Evolutionary conservation across 805 yeast species (phyloP).

Genomic region (Candida maltosa): DNA sequence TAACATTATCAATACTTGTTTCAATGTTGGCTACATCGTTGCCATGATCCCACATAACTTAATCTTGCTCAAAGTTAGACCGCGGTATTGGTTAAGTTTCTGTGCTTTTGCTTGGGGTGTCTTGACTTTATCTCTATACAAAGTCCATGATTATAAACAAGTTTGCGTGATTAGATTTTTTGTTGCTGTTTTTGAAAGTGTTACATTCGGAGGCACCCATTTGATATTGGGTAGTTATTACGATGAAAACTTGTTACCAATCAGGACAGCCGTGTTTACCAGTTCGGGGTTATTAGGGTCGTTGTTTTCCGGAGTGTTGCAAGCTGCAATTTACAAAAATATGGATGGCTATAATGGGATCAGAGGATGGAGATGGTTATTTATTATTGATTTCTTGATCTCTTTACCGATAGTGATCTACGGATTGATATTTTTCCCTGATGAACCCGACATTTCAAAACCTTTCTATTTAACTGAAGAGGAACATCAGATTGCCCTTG

Average conservation of each 20-base stretch:
- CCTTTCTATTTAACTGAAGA: conserved; percentile 23
- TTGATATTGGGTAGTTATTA: conserved; percentile 42
- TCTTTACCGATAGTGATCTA: conserved; percentile 56
- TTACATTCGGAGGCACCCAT: conserved; percentile 37
- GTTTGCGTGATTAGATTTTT: conserved; percentile 63
- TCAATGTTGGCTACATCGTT: conserved; percentile 56
- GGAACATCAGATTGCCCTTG: conserved; percentile 24
- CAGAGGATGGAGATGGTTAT: conserved; percentile 72
- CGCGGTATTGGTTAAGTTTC: conserved; percentile 55
- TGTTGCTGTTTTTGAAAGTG: conserved; percentile 67
- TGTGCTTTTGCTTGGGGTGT: conserved; percentile 63
- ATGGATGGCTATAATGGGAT: conserved; percentile 51
- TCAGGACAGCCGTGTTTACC: conserved; percentile 53
- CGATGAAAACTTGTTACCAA: conserved; percentile 41
- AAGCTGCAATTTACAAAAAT: conserved; percentile 47
- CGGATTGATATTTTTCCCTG: conserved; percentile 60
- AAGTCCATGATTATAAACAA: conserved; percentile 46
- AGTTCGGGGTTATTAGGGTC: conserved; percentile 61
- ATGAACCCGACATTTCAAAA: conserved; percentile 44
- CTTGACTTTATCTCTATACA: conserved; percentile 55
- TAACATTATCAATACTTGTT: conserved; percentile 55
- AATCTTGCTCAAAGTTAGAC: conserved; percentile 50
- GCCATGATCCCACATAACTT: conserved; percentile 54
- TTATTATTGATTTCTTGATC: conserved; percentile 60
- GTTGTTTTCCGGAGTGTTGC: conserved; percentile 60